Evolutionary conservation across 2,329 filamentous ascomycete species (phyloP), one percentile per base, ranked within the genome.

Genomic region (Boeremia exigua): DNA sequence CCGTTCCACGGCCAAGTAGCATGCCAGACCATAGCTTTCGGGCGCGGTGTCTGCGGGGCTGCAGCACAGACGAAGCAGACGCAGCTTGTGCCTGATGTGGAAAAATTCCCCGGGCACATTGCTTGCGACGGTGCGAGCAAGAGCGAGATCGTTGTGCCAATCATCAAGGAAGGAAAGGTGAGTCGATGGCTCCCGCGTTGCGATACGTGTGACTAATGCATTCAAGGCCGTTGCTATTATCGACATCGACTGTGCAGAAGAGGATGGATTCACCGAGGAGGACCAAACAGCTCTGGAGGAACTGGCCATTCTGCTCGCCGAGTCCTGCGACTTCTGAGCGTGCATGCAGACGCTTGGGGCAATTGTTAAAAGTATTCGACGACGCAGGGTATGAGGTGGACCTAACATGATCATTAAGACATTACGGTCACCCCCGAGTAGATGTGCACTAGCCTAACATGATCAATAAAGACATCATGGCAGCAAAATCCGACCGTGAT

Each of bases 61-160:
- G 89, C 90, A 0, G 90, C 89, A 1, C 70, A 81, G 23, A 82
- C 79, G 3, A 75, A 76, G 39, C 70, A 77, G 56, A 92, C 90
- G 10, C 88, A 91, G 76, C 72, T 92, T 2, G 80, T 83, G 0
- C 77, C 80, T 11, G 87, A 95, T 72, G 90, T 95, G 7, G 87
- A 91, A 38, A 69, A 77, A 47, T 94, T 94, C 68, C 88, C 89
- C 0, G 90, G 89, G 2, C 91, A 94, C 71, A 93, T 95, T 69
- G 90, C 91, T 9, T 94, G 91, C 72, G 91, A 95, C 73, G 84
- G 85, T 4, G 88, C 86, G 54, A 91, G 86, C 67, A 84, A 80
- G 77, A 93, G 90, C 71, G 91, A 95, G 79, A 88, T 95, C 71
- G 91, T 95, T 15, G 90, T 94, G 44, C 91, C 91, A 2, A 83